Conservation (phyloP, 2,329 filamentous ascomycete species). For the Dactylonectria estremocensis region DNA sequence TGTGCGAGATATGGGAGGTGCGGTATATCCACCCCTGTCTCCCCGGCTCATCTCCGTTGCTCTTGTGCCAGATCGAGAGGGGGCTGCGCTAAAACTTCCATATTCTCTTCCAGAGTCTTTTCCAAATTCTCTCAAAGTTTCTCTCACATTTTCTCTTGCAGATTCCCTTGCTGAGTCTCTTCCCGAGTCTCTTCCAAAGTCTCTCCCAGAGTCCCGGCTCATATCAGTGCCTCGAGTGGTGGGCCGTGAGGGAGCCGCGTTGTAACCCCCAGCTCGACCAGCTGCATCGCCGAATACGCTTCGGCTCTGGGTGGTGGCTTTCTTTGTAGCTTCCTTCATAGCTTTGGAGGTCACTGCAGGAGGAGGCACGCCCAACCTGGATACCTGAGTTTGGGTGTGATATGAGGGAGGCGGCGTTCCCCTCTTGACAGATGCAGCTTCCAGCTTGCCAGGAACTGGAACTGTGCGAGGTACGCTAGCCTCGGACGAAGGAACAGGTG, state of each 20-base stretch:
- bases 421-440: slow-evolving; percentile 71
- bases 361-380: slow-evolving; percentile 88
- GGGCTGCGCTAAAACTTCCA: slow-evolving; percentile 40
- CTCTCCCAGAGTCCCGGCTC: slow-evolving; percentile 28
- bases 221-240: slow-evolving; percentile 36
- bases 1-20: slow-evolving; percentile 42
- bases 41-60: slow-evolving; percentile 39
- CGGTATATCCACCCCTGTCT: slow-evolving; percentile 27
- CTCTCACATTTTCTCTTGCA: too few species aligned
- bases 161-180: too few species aligned
- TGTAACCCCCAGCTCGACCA: slow-evolving; percentile 53
- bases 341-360: slow-evolving; percentile 93
- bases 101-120: not conserved
- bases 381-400: slow-evolving; percentile 75
- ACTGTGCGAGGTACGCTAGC: slow-evolving; percentile 60
- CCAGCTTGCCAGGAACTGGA: slow-evolving; percentile 71
- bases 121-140: too few species aligned
- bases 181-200: slow-evolving; percentile 43
- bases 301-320: slow-evolving; percentile 86
- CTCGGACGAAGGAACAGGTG: slow-evolving; percentile 75
- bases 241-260: slow-evolving; percentile 47
- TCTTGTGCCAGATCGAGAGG: slow-evolving; percentile 43
- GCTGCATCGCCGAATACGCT: slow-evolving; percentile 76
- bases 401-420: slow-evolving; percentile 92
- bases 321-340: slow-evolving; percentile 95